Evolutionary conservation across 2,329 filamentous ascomycete genomes (phyloP).

Genomic region (Dactylella cylindrospora): DNA sequence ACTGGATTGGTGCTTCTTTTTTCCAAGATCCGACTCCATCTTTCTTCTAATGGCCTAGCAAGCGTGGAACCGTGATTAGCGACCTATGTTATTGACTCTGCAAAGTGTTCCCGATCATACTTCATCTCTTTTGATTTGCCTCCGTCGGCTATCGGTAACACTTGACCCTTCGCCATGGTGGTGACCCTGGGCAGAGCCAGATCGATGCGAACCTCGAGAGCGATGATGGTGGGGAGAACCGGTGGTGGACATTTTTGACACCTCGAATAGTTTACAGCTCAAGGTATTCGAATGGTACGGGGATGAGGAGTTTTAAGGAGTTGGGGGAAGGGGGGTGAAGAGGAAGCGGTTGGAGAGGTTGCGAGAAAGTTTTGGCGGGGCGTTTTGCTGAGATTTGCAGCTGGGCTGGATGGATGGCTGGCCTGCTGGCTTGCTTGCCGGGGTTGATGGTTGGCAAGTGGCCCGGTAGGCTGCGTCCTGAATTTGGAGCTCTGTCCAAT

Average conservation of each 20-base stretch:
- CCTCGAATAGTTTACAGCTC: too few species aligned
- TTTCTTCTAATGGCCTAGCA: constrained; percentile 88
- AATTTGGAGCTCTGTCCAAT: constrained; percentile 43
- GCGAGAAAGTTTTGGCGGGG: constrained; percentile 42
- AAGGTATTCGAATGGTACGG: too few species aligned
- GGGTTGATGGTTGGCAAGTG: too few species aligned
- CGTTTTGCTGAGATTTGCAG: constrained; percentile 21
- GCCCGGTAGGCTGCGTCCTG: constrained; percentile 28
- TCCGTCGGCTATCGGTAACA: constrained; percentile 89
- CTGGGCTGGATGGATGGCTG: too few species aligned
- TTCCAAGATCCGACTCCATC: constrained; percentile 95
- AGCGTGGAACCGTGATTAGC: constrained; percentile 31
- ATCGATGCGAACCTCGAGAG: constrained; percentile 11
- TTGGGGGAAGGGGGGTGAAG: constrained; percentile 23
- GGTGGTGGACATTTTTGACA: constrained; percentile 37
- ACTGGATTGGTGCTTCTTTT: constrained; percentile 82
- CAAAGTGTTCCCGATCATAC: constrained; percentile 58
- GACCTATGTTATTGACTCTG: constrained; percentile 2
- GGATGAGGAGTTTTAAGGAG: too few species aligned
- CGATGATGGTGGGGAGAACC: too few species aligned
- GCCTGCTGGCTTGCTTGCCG: too few species aligned
- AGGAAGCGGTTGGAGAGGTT: constrained; percentile 4
- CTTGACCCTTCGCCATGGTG: constrained; percentile 57
- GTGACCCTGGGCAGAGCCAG: constrained; percentile 33
- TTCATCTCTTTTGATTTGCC: constrained; percentile 98